These are phyloP conservation scores for Sisymbrium irio DNA, from an alignment of 345 rosid genomes.

Conservation along the genomic window DNA sequence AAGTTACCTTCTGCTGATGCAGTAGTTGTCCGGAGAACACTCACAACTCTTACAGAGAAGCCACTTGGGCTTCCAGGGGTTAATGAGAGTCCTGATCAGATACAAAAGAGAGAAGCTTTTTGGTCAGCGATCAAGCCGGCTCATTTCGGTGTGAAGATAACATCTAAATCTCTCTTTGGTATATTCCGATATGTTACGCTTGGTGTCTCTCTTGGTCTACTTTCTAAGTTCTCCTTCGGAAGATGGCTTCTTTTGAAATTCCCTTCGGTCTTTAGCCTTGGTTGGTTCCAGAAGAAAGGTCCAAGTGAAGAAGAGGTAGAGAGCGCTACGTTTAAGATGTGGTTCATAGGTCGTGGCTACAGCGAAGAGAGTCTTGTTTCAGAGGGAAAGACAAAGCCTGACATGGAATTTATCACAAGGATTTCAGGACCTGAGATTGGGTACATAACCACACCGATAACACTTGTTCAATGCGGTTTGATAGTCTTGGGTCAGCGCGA, in stretches of 20 bases:
- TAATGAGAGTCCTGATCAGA: conserved; percentile 59
- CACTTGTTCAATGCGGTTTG: conserved; percentile 67
- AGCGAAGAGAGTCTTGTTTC: conserved; percentile 49
- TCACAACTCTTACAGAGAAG: conserved; percentile 57
- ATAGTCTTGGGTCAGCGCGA: conserved; percentile 47
- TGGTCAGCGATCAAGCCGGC: conserved; percentile 76
- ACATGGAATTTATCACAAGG: conserved; percentile 66
- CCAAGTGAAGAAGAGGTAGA: conserved; percentile 79
- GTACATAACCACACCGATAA: conserved; percentile 70
- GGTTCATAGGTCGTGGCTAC: conserved; percentile 80
- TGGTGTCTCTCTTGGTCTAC: conserved; percentile 60
- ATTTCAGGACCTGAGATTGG: conserved; percentile 87
- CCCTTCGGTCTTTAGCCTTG: conserved; percentile 83
- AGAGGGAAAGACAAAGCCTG: conserved; percentile 47
- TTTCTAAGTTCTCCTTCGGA: conserved; percentile 52
- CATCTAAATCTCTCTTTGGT: conserved; percentile 59
- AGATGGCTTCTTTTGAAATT: conserved; percentile 81
- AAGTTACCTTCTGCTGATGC: conserved; percentile 88
- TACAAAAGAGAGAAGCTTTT: conserved; percentile 55
- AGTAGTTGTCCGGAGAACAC: conserved; percentile 71
- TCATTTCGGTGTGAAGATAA: conserved; percentile 76
- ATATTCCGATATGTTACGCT: conserved; percentile 44
- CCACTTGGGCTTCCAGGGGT: conserved; percentile 69
- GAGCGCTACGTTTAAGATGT: conserved; percentile 83
- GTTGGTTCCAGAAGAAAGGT: conserved; percentile 75